Evolutionary conservation across 164 flowering plant genomes (phyloP).

Genomic region (Akebia trifoliata): DNA sequence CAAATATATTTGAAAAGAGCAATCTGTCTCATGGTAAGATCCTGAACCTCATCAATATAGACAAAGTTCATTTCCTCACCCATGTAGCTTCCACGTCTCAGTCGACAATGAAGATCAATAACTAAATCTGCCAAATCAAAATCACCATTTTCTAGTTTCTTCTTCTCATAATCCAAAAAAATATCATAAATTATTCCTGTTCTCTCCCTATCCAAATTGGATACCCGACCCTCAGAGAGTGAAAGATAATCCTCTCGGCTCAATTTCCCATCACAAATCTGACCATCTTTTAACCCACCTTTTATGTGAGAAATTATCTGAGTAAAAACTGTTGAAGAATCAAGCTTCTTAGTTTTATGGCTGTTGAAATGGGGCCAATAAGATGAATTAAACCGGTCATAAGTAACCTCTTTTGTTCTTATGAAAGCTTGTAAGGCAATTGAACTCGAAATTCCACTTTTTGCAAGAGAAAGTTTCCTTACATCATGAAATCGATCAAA

Average conservation of each 20-base stretch:
- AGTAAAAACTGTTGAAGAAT: slow-evolving; percentile 58
- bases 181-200: slow-evolving; percentile 56
- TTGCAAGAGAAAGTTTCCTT: slow-evolving; percentile 16
- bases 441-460: slow-evolving; percentile 27
- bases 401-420: slow-evolving; percentile 49
- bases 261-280: slow-evolving; percentile 30
- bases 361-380: slow-evolving; percentile 79
- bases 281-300: slow-evolving; percentile 42
- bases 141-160: slow-evolving; percentile 46
- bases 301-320: slow-evolving; percentile 77
- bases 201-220: slow-evolving; percentile 31
- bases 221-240: slow-evolving; percentile 42
- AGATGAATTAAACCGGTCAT: slow-evolving; percentile 39
- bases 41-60: slow-evolving; percentile 84
- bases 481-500: slow-evolving; percentile 45
- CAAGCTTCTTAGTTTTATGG: slow-evolving; percentile 46
- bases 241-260: slow-evolving; percentile 38
- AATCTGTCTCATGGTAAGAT: slow-evolving; percentile 75
- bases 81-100: slow-evolving; percentile 25
- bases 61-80: slow-evolving; percentile 63
- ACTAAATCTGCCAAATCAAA: slow-evolving; percentile 77
- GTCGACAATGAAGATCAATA: slow-evolving; percentile 53
- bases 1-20: slow-evolving; percentile 62
- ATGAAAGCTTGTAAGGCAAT: slow-evolving; percentile 40
- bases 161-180: slow-evolving; percentile 56